Evolutionary conservation across 805 yeast species (phyloP), one percentile per base, ranked within the genome.

Genomic region (Cyberlindnera mrakii): DNA sequence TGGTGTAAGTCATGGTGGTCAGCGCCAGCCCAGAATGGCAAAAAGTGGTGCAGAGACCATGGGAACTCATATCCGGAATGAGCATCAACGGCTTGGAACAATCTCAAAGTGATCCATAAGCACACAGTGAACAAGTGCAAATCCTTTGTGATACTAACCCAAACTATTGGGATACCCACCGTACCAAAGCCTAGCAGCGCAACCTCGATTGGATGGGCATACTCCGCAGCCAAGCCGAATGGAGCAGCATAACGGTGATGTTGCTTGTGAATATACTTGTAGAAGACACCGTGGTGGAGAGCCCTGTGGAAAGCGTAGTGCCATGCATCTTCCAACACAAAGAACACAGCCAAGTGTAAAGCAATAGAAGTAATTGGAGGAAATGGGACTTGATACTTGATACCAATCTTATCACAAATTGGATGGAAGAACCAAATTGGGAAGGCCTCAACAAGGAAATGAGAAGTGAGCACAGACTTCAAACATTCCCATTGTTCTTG

Each of bases 11-110:
- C 99, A 63, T 91, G 98, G 67, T 91, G 98, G 59, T 86, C 96
- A 18, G 97, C 96, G 52, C 98, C 98, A 4, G 97, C 96, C 97
- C 98, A 90, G 68, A 93, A 77, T 39, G 97, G 96, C 48, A 91
- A 63, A 67, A 91, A 80, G 62, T 89, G 88, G 68, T 88, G 93
- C 59, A 91, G 74, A 5, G 96, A 87, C 87, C 95, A 82, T 50
- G 99, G 98, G 79, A 91, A 91, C 63, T 91, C 98, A 67, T 91
- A 93, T 45, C 98, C 99, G 13, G 97, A 89, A 66, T 91, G 99
- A 19, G 97, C 85, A 64, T 91, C 99, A 46, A 91, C 91, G 19
- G 99, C 99, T 74, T 91, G 99, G 72, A 85, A 82, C 54, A 91
- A 77, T 66, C 98, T 80, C 57, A 87, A 67, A 6, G 86, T 74